Evolutionary conservation across 495 filamentous ascomycete genomes (phyloP).

Genomic region (Parathielavia appendiculata): DNA sequence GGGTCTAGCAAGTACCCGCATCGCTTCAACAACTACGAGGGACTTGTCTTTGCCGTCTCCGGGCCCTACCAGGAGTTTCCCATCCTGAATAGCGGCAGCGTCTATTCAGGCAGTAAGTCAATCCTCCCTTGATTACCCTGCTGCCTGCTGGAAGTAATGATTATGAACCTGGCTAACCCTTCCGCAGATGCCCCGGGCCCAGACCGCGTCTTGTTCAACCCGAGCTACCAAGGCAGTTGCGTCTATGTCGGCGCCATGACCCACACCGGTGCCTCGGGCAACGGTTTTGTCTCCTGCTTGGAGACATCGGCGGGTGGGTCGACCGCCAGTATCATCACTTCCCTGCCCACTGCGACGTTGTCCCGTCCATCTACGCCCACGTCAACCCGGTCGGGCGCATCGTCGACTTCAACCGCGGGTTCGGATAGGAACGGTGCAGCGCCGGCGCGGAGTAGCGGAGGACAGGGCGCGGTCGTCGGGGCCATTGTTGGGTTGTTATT

Average conservation of each 20-base stretch:
- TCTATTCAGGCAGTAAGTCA: slow-evolving; percentile 12
- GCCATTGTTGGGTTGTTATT: not conserved
- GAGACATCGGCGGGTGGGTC: not conserved
- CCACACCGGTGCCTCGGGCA: slow-evolving; percentile 23
- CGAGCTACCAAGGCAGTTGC: slow-evolving; percentile 12
- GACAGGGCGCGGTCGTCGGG: not conserved
- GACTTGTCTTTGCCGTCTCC: slow-evolving; percentile 16
- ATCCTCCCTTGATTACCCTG: too few species aligned
- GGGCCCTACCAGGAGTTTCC: slow-evolving; percentile 30
- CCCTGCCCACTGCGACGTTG: not conserved
- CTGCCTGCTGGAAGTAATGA: too few species aligned
- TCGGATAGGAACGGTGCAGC: not conserved
- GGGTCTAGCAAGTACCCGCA: slow-evolving; percentile 29
- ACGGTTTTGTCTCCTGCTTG: slow-evolving; percentile 20
- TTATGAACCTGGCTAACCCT: not conserved
- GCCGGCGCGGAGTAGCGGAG: not conserved
- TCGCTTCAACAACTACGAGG: slow-evolving; percentile 29
- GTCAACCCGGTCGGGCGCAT: not conserved
- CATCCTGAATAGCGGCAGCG: slow-evolving; percentile 15
- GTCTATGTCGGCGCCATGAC: slow-evolving; percentile 30
- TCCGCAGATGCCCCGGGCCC: slow-evolving; percentile 21
- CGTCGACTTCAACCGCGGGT: not conserved
- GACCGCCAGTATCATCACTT: not conserved
- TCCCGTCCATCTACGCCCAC: not conserved
- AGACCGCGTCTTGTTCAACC: slow-evolving; percentile 26